Evolutionary conservation across 768 basidiomycete species (phyloP).

Genomic region (Lentinula lateritia): DNA sequence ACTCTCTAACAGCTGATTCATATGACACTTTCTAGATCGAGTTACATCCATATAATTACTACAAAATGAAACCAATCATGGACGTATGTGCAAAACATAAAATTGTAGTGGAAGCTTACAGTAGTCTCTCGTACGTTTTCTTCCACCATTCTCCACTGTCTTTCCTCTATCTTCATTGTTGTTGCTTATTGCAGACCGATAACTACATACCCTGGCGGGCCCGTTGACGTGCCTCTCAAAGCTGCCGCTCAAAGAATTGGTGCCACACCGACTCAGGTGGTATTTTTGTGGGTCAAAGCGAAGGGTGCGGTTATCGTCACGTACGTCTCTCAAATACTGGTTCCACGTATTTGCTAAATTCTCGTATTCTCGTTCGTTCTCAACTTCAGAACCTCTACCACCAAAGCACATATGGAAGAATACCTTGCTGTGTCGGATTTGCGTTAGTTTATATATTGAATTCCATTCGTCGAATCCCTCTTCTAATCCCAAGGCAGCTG

Average conservation of each 20-base stretch:
- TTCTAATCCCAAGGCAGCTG: constrained; percentile 25
- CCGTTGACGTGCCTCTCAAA: constrained; percentile 52
- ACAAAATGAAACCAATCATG: constrained; percentile 38
- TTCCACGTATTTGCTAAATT: too few relatives aligned
- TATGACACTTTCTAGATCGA: constrained; percentile 29
- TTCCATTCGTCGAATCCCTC: neutral
- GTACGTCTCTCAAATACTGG: constrained; percentile 25
- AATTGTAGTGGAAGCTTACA: constrained; percentile 53
- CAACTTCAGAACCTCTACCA: constrained; percentile 53
- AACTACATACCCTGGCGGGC: constrained; percentile 54
- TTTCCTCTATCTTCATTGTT: neutral
- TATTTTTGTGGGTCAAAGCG: constrained; percentile 63
- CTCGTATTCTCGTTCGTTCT: neutral
- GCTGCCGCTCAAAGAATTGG: constrained; percentile 48
- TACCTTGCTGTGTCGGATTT: constrained; percentile 65
- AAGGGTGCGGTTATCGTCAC: constrained; percentile 69
- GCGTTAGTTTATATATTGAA: constrained; percentile 23
- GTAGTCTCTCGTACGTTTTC: constrained; percentile 37
- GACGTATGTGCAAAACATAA: constrained; percentile 42
- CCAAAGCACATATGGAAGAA: constrained; percentile 53
- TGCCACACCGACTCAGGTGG: constrained; percentile 57
- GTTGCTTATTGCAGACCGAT: constrained; percentile 41
- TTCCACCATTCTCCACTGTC: neutral
- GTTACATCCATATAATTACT: constrained; percentile 57
- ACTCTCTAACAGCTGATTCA: neutral